These are phyloP conservation scores for Colletotrichum filicis DNA, from an alignment of 2,329 filamentous ascomycete genomes.

Conservation along the genomic window DNA sequence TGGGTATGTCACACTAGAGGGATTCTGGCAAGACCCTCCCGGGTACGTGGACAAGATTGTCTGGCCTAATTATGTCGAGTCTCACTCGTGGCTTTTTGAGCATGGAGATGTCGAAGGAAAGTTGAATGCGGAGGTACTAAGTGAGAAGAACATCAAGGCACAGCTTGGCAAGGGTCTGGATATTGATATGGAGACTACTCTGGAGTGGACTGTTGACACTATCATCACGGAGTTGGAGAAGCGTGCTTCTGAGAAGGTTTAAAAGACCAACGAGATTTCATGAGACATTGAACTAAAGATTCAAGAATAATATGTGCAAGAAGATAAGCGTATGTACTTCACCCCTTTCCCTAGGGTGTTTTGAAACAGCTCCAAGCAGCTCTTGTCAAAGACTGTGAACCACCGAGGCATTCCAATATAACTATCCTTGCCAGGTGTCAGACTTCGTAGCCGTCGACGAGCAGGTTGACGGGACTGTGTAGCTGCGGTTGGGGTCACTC, in stretches of 20 bases:
- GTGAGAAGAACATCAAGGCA: slow-evolving; percentile 57
- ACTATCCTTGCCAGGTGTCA: slow-evolving; percentile 47
- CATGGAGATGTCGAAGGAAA: slow-evolving; percentile 72
- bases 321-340: neutral
- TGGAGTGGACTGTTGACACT: slow-evolving; percentile 76
- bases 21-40: slow-evolving; percentile 95
- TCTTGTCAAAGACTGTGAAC: neutral
- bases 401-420: neutral
- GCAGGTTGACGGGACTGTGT: slow-evolving; percentile 48
- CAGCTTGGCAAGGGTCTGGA: slow-evolving; percentile 59
- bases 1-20: slow-evolving; percentile 85
- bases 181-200: slow-evolving; percentile 68
- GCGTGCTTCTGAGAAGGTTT: neutral
- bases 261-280: neutral
- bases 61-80: slow-evolving; percentile 91
- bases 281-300: neutral
- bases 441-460: slow-evolving; percentile 41
- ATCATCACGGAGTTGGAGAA: slow-evolving; percentile 62
- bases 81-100: slow-evolving; percentile 85
- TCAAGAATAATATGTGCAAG: neutral
- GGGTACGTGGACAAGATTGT: slow-evolving; percentile 95
- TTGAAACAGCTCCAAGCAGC: neutral
- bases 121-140: slow-evolving; percentile 58
- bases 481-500: slow-evolving; percentile 63
- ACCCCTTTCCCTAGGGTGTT: neutral